Base-by-base conservation (phyloP, 176 grass and related monocot genomes). In the Dendrocalamus sinicus region DNA sequence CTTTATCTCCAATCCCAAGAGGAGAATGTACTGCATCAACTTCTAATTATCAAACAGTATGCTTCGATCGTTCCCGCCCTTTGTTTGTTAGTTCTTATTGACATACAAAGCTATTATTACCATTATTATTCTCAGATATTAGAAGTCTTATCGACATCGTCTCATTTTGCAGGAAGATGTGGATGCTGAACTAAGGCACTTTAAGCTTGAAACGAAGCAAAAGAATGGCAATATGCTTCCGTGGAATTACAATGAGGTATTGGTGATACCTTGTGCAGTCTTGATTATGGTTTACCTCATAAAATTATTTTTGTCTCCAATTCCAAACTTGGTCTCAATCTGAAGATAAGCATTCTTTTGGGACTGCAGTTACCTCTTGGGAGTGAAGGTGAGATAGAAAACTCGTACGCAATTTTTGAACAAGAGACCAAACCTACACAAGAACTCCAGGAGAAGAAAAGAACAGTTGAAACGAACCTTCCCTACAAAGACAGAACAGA, bases 101-200 rank as follows among this genome's bases (percentile, higher is more conserved):
- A 39, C 59, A 67, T 32, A 15, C 73, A 72, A 6, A 85, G 80
- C 63, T 72, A 37, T 15, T 75, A 68, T 7, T 26, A 13, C 22
- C 4, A 4, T 64, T 72, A 37, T 22, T 67, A 69, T 7, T 15
- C 7, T 43, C 7, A 7, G 16, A 64, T 77, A 32, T 69, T 67
- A 68, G 0, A 44, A 53, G 39, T 26, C 40, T 80, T 75, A 62
- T 66, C 43, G 51, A 58, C 50, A 52, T 26, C 60, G 69, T 75
- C 59, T 86, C 59, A 84, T 78, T 91, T 89, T 89, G 46, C 54
- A 93, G 94, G 91, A 93, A 72, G 79, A 86, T 78, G 43, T 81
- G 78, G 82, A 93, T 59, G 70, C 30, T 60, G 87, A 93, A 76
- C 61, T 81, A 35, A 80, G 74, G 6, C 84, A 67, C 41, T 86